These are phyloP conservation scores for Bertia moriformis DNA, from an alignment of 2,329 filamentous ascomycete genomes.

Conservation along the genomic window DNA sequence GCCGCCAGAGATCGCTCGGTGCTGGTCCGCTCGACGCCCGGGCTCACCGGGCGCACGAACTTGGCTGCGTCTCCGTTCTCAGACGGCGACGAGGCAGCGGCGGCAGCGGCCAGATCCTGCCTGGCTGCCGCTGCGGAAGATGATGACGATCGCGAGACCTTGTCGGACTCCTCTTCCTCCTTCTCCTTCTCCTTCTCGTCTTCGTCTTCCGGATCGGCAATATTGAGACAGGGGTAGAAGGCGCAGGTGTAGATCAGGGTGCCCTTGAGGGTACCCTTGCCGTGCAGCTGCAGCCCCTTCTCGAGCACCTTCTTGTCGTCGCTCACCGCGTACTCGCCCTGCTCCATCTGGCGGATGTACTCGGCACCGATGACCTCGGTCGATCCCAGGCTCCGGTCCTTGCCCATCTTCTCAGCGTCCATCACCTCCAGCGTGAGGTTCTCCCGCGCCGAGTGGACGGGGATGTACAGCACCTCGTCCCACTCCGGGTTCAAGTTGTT, in stretches of 20 bases:
- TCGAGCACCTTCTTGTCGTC: slow-evolving; percentile 58
- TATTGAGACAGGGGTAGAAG: slow-evolving; percentile 80
- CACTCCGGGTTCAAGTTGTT: slow-evolving; percentile 92
- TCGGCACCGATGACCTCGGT: slow-evolving; percentile 66
- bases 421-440: slow-evolving; percentile 83
- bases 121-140: slow-evolving; percentile 9
- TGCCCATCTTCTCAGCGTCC: slow-evolving; percentile 85
- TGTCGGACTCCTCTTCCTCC: slow-evolving; percentile 20
- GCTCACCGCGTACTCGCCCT: slow-evolving; percentile 66
- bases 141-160: slow-evolving; percentile 16
- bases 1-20: slow-evolving; percentile 11
- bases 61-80: slow-evolving; percentile 17
- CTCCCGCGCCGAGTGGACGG: slow-evolving; percentile 72
- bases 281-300: slow-evolving; percentile 57
- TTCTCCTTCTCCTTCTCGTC: slow-evolving; percentile 36
- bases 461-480: slow-evolving; percentile 90
- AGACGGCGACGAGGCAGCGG: not conserved
- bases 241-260: slow-evolving; percentile 66
- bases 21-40: slow-evolving; percentile 12
- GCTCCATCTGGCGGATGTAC: slow-evolving; percentile 63
- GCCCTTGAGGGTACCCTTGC: slow-evolving; percentile 65
- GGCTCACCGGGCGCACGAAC: slow-evolving; percentile 20
- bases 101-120: slow-evolving; percentile 7
- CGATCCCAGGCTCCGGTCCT: slow-evolving; percentile 74
- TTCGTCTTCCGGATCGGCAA: slow-evolving; percentile 80